These are phyloP conservation scores for Penicillium hesseltinei DNA, from an alignment of 2,329 filamentous ascomycete species.

Conservation along the genomic window DNA sequence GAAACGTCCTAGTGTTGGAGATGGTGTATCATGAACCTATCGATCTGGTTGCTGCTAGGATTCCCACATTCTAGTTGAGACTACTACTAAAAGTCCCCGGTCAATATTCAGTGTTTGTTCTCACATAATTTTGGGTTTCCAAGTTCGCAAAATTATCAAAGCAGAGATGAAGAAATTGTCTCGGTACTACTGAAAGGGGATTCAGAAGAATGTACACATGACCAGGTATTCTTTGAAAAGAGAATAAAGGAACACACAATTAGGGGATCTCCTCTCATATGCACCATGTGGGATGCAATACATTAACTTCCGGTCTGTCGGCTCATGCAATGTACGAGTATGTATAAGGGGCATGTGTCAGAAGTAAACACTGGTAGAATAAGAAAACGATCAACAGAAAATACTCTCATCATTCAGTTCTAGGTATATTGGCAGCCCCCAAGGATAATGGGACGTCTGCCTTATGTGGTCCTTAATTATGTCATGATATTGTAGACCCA, in stretches of 20 bases:
- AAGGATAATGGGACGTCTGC: constrained; percentile 7
- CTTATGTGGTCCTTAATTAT: constrained; percentile 7
- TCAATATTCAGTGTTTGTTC: neutral
- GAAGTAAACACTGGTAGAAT: neutral
- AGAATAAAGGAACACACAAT: neutral
- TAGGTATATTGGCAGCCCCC: neutral
- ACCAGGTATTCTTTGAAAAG: neutral
- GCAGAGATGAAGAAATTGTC: too few species aligned
- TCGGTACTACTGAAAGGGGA: neutral
- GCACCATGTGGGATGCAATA: neutral
- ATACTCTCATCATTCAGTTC: neutral
- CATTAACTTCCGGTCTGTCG: neutral
- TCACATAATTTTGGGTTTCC: neutral
- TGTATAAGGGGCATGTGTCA: neutral
- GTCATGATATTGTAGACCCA: constrained; percentile 11
- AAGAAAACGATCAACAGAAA: neutral
- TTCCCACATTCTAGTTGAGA: neutral
- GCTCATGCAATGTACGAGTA: neutral
- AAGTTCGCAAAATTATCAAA: neutral
- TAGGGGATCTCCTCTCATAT: too few species aligned
- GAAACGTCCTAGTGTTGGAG: neutral
- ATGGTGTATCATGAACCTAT: neutral
- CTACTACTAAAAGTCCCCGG: neutral
- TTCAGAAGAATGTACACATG: neutral
- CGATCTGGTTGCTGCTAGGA: neutral